These are phyloP conservation scores for Paramecium pentaurelia DNA, from an alignment of 73 alveolate genomes.

Conservation along the genomic window DNA sequence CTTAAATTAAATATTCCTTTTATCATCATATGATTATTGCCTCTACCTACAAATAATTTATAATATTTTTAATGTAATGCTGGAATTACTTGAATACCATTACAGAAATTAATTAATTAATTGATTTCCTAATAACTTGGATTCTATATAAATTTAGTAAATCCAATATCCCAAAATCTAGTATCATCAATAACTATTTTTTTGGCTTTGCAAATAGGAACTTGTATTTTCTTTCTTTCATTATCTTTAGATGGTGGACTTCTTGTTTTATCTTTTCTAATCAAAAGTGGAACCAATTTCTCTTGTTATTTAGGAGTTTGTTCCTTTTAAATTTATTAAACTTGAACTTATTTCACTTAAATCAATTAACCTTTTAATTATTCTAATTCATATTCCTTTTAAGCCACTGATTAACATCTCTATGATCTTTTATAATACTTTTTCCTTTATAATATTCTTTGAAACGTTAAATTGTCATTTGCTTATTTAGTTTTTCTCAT, in stretches of 20 bases:
- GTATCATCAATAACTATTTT: neutral
- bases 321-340: neutral
- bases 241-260: neutral
- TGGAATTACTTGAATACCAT: neutral
- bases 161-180: slow-evolving; percentile 41
- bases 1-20: slow-evolving; percentile 43
- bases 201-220: neutral
- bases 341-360: neutral
- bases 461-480: neutral
- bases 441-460: neutral
- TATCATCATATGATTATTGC: slow-evolving; percentile 45
- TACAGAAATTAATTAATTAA: neutral
- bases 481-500: slow-evolving; percentile 40
- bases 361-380: slow-evolving; percentile 11
- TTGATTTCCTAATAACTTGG: slow-evolving; percentile 29
- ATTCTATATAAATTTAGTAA: neutral
- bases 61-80: slow-evolving; percentile 38
- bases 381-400: slow-evolving; percentile 15
- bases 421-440: neutral
- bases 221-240: neutral
- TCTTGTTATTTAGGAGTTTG: neutral
- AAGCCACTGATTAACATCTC: slow-evolving; percentile 28
- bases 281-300: neutral
- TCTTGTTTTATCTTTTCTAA: neutral
- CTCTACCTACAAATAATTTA: slow-evolving; percentile 28